phyloP scores from a whole-genome alignment of 2,329 filamentous ascomycete genomes.

The Colletotrichum melonis region DNA sequence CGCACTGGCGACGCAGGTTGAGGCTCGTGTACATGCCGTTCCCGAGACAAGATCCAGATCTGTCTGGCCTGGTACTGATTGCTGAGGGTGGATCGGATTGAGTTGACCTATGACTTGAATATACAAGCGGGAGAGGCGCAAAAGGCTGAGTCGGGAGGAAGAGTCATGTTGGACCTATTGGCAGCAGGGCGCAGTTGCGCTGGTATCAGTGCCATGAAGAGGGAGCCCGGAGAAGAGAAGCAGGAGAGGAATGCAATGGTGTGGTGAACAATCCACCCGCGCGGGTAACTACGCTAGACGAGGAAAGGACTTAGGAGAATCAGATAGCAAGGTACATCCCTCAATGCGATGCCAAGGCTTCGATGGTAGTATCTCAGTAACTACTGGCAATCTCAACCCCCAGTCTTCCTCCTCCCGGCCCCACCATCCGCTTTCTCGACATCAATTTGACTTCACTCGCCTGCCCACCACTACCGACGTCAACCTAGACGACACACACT shows the following conservation, averaged over 20 bases:
- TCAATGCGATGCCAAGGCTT: accelerated
- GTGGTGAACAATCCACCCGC: slow-evolving; percentile 20
- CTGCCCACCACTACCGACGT: neutral
- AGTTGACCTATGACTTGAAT: slow-evolving; percentile 9
- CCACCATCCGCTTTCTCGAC: neutral
- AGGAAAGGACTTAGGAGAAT: neutral
- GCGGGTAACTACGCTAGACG: slow-evolving; percentile 10
- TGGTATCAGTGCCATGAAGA: neutral
- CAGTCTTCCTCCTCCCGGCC: neutral
- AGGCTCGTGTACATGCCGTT: slow-evolving; percentile 29
- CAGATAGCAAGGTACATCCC: neutral
- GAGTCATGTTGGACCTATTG: slow-evolving; percentile 3
- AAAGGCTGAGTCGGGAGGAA: neutral
- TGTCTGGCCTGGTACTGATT: neutral
- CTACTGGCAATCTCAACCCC: neutral
- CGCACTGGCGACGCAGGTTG: slow-evolving; percentile 10
- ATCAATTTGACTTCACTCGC: slow-evolving; percentile 18
- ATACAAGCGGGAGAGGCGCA: slow-evolving; percentile 13
- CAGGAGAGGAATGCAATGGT: slow-evolving; percentile 8
- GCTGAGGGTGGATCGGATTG: neutral
- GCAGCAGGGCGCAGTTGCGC: neutral
- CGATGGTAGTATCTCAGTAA: neutral
- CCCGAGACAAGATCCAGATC: slow-evolving; percentile 25
- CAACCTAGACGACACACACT: neutral
- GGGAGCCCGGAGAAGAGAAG: neutral